A percentile compares a stretch with the other conserved stretches of the same genome.
Evolutionary conservation across 192 early-diverging fungal species (phyloP).

Genomic region (Jimgerdemannia flammicorona): DNA sequence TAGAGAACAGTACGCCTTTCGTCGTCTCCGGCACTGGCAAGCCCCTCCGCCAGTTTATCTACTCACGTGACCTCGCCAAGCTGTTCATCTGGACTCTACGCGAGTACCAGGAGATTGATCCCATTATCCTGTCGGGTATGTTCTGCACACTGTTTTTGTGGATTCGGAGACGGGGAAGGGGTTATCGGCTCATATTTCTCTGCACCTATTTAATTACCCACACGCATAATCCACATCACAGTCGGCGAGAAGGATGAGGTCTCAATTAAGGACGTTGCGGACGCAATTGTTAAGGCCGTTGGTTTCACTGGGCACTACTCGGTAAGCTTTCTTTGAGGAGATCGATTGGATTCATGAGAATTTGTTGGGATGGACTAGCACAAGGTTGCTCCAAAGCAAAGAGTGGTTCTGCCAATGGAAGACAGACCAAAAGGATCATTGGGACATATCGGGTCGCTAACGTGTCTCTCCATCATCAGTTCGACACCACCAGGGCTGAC

Average conservation of each 20-base stretch:
- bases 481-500: constrained; percentile 70
- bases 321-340: constrained; percentile 17
- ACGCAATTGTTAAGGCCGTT: constrained; percentile 67
- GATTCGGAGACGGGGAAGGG: background rate
- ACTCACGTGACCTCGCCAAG: constrained; percentile 73
- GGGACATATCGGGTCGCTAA: background rate
- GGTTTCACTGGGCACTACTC: constrained; percentile 59
- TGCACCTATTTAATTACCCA: background rate
- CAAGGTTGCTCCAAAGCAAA: background rate
- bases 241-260: constrained; percentile 76
- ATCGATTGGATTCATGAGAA: background rate
- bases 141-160: background rate
- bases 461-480: constrained; percentile 24
- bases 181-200: background rate
- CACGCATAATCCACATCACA: constrained; percentile 10
- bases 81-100: constrained; percentile 79
- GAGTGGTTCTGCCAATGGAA: background rate
- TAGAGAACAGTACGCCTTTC: constrained; percentile 71
- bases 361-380: background rate
- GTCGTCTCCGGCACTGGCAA: constrained; percentile 69
- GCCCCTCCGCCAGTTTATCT: constrained; percentile 82
- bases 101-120: constrained; percentile 75
- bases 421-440: background rate
- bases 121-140: constrained; percentile 78
- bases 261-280: constrained; percentile 73